These are phyloP conservation scores for Amoebophrya sp. DNA, from an alignment of 169 alveolate species.

Conservation along the genomic window DNA sequence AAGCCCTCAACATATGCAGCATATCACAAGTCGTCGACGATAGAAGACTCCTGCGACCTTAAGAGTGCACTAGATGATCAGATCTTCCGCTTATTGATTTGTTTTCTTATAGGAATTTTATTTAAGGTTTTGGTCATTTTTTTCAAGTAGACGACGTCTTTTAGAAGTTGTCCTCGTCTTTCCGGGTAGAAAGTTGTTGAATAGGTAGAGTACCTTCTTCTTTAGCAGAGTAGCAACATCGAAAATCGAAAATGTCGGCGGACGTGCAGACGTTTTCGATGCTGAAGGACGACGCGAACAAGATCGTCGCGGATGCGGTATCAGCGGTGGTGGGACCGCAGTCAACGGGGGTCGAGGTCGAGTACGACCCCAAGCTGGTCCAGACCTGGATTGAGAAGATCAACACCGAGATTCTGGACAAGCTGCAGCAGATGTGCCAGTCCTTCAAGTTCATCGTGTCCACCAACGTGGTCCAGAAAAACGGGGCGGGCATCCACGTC, in stretches of 20 bases:
- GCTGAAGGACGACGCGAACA: slow-evolving; percentile 7
- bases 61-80: no score
- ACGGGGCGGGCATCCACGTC: slow-evolving; percentile 19
- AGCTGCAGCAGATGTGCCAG: slow-evolving; percentile 18
- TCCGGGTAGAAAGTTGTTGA: no score
- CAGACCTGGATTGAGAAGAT: slow-evolving; percentile 8
- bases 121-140: no score
- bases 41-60: no score
- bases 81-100: no score
- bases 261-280: neutral
- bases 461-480: neutral
- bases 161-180: no score
- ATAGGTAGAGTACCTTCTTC: no score
- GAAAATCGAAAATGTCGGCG: neutral
- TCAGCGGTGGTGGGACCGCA: neutral
- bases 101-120: no score
- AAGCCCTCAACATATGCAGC: no score
- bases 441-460: slow-evolving; percentile 16
- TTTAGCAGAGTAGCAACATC: neutral
- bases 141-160: no score
- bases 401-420: neutral
- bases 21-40: no score
- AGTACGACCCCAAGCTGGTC: neutral
- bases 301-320: neutral
- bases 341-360: neutral